A percentile compares a stretch with the other conserved stretches of the same genome.
Evolutionary conservation across 2,329 filamentous ascomycete species (phyloP).

Genomic region (Penicillium palitans): DNA sequence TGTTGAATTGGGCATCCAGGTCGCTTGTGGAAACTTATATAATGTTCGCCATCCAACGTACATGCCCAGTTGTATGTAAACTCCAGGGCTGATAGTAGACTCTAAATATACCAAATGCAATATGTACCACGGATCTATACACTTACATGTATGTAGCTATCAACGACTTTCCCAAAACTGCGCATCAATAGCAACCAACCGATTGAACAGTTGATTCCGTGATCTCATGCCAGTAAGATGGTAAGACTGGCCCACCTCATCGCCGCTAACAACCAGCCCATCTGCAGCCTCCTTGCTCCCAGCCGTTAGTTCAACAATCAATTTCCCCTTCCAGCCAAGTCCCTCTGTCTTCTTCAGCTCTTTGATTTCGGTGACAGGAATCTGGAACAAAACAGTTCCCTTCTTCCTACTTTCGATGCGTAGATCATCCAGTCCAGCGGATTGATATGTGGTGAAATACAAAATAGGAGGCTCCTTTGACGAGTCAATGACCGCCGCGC

Average conservation of each 20-base stretch:
- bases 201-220: slow-evolving; percentile 28
- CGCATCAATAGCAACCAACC: slow-evolving; percentile 27
- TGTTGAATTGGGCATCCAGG: too few species aligned
- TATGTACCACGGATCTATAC: not conserved
- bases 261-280: slow-evolving; percentile 67
- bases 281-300: slow-evolving; percentile 69
- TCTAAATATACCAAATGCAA: not conserved
- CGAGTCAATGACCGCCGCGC: slow-evolving; percentile 65
- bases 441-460: slow-evolving; percentile 57
- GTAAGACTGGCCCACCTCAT: slow-evolving; percentile 49
- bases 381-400: slow-evolving; percentile 63
- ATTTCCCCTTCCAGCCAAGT: slow-evolving; percentile 79
- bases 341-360: slow-evolving; percentile 80
- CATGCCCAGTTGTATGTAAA: not conserved
- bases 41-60: not conserved
- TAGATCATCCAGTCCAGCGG: slow-evolving; percentile 41
- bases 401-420: slow-evolving; percentile 54
- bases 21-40: too few species aligned
- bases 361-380: slow-evolving; percentile 68
- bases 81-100: not conserved
- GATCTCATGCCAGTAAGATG: slow-evolving; percentile 29
- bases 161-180: slow-evolving; percentile 29
- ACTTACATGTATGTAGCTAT: not conserved
- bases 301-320: slow-evolving; percentile 78
- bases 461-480: slow-evolving; percentile 48